phyloP scores from a whole-genome alignment of 2,329 filamentous ascomycete genomes.

The Didymella keratinophila region DNA sequence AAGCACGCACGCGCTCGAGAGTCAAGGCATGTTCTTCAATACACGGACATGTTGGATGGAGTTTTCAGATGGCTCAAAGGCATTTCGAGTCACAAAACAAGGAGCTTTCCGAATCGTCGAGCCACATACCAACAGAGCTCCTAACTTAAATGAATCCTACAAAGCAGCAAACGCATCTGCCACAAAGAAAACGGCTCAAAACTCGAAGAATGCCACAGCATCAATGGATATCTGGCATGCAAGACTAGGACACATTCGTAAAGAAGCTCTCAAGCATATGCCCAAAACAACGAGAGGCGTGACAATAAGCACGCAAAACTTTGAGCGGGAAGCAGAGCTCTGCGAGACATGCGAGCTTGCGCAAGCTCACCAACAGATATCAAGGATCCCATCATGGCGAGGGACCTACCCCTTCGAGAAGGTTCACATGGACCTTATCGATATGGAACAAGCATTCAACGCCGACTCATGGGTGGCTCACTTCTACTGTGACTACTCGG shows the following conservation, averaged over 20 bases:
- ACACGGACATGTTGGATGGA: neutral
- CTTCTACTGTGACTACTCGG: too few relatives aligned
- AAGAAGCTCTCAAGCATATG: slow-evolving; percentile 1
- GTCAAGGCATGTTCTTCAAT: neutral
- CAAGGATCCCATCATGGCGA: too few relatives aligned
- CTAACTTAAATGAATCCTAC: neutral
- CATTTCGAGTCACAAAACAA: neutral
- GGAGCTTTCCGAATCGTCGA: neutral
- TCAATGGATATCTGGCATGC: neutral
- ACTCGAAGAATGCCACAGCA: neutral
- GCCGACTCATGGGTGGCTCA: too few relatives aligned
- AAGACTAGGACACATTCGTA: neutral
- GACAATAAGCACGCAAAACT: too few relatives aligned
- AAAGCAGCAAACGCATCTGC: neutral
- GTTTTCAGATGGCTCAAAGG: neutral
- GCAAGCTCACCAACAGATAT: too few relatives aligned
- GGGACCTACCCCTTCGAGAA: too few relatives aligned
- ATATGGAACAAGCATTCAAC: too few relatives aligned
- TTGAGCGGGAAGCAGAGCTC: too few relatives aligned
- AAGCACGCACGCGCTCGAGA: neutral
- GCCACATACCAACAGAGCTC: neutral
- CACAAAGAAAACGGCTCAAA: neutral
- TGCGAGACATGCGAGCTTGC: too few relatives aligned
- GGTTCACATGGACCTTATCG: too few relatives aligned
- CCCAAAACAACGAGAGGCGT: too few relatives aligned